These are phyloP conservation scores for Russula lepida DNA, from an alignment of 768 basidiomycete species.

Conservation along the genomic window DNA sequence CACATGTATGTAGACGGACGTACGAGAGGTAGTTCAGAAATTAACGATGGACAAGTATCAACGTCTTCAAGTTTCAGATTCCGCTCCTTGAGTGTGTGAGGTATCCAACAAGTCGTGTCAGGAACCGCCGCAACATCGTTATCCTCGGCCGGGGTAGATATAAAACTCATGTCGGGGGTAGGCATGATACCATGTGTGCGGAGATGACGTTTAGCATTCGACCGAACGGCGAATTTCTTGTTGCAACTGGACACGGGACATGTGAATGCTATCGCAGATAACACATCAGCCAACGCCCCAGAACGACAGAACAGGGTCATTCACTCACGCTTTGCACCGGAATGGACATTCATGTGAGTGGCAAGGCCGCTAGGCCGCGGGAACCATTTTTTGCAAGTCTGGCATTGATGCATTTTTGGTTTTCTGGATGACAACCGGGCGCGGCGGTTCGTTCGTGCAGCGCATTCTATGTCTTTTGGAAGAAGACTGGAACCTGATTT, in stretches of 20 bases:
- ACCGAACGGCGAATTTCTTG: slow-evolving; percentile 67
- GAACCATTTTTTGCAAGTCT: slow-evolving; percentile 37
- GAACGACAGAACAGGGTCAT: not conserved
- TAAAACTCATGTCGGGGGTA: slow-evolving; percentile 39
- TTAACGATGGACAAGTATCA: slow-evolving; percentile 28
- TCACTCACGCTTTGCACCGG: slow-evolving; percentile 41
- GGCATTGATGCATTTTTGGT: slow-evolving; percentile 44
- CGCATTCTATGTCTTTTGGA: slow-evolving; percentile 1
- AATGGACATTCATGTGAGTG: slow-evolving; percentile 48
- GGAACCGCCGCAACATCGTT: slow-evolving; percentile 28
- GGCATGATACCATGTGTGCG: slow-evolving; percentile 60
- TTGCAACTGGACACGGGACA: slow-evolving; percentile 55
- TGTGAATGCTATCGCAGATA: slow-evolving; percentile 27
- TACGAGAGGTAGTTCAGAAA: slow-evolving; percentile 32
- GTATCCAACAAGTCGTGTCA: slow-evolving; percentile 31
- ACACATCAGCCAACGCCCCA: not conserved
- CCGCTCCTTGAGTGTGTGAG: slow-evolving; percentile 29
- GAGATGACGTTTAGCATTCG: slow-evolving; percentile 73
- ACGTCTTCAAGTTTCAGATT: slow-evolving; percentile 27
- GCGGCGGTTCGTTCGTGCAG: slow-evolving; percentile 2
- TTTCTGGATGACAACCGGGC: slow-evolving; percentile 23
- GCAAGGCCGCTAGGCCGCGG: slow-evolving; percentile 44
- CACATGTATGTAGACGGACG: slow-evolving; percentile 28
- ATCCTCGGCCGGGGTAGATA: slow-evolving; percentile 33
- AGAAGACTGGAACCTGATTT: not conserved